Conservation (phyloP, 2,329 filamentous ascomycete genomes). For the Talaromyces sp. region DNA sequence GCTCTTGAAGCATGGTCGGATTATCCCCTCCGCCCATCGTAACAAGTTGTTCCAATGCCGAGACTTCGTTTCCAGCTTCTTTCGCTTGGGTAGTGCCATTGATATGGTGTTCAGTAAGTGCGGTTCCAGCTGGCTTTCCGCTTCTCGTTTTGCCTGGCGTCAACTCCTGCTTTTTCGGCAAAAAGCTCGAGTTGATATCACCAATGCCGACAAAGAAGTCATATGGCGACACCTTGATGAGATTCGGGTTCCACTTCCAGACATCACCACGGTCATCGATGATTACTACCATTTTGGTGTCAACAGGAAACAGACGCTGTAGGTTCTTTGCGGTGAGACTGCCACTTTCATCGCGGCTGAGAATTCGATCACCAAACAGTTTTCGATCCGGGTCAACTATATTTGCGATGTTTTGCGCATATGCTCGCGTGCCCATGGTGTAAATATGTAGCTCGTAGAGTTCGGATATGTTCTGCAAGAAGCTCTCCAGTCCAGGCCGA, state of each 20-base stretch:
- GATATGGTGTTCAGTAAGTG: slow-evolving; percentile 23
- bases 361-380: slow-evolving; percentile 88
- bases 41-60: slow-evolving; percentile 68
- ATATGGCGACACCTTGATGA: slow-evolving; percentile 91
- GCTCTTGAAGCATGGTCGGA: slow-evolving; percentile 62
- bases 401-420: slow-evolving; percentile 83
- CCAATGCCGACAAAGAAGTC: slow-evolving; percentile 98
- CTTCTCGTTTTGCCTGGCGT: slow-evolving; percentile 34
- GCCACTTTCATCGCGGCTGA: slow-evolving; percentile 95
- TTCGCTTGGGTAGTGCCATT: slow-evolving; percentile 30
- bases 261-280: slow-evolving; percentile 97
- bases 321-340: slow-evolving; percentile 87
- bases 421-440: slow-evolving; percentile 98
- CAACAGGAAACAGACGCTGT: slow-evolving; percentile 86
- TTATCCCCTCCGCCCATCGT: slow-evolving; percentile 69
- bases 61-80: slow-evolving; percentile 36
- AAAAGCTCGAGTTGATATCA: slow-evolving; percentile 96
- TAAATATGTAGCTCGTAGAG: slow-evolving; percentile 96
- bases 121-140: slow-evolving; percentile 18
- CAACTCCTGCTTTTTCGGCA: slow-evolving; percentile 66
- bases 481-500: slow-evolving; percentile 76
- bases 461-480: slow-evolving; percentile 69
- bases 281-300: slow-evolving; percentile 98
- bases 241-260: slow-evolving; percentile 87
- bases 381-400: slow-evolving; percentile 87